phyloP scores from a whole-genome alignment of 225 moss, liverwort and hornwort species.

The Anthoceros angustus region DNA sequence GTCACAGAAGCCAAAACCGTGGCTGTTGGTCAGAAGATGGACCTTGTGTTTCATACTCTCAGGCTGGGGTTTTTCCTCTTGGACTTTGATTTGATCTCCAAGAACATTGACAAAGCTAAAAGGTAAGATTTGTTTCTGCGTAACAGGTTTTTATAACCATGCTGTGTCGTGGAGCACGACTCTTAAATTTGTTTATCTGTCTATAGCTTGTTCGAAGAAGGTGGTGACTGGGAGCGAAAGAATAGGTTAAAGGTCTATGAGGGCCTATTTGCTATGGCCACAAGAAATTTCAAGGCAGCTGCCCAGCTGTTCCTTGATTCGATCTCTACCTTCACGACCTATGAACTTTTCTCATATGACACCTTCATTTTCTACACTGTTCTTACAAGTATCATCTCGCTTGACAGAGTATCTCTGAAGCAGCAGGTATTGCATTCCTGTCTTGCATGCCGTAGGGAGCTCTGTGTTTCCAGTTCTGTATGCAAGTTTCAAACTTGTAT shows the following conservation, averaged over 20 bases:
- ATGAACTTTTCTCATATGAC: slow-evolving; percentile 90
- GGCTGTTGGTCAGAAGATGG: slow-evolving; percentile 98
- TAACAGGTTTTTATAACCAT: not conserved
- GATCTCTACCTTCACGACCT: slow-evolving; percentile 93
- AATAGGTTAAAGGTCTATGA: slow-evolving; percentile 95
- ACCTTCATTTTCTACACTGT: slow-evolving; percentile 96
- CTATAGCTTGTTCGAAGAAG: slow-evolving; percentile 70
- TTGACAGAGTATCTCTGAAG: slow-evolving; percentile 86
- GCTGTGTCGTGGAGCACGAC: not conserved
- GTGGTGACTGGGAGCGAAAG: slow-evolving; percentile 98
- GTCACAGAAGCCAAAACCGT: slow-evolving; percentile 91
- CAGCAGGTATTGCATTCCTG: slow-evolving; percentile 33
- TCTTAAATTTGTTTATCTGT: not conserved
- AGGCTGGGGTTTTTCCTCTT: slow-evolving; percentile 76
- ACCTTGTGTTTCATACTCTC: slow-evolving; percentile 86
- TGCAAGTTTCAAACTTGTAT: not conserved
- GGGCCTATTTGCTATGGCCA: slow-evolving; percentile 89
- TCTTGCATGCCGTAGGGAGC: not conserved
- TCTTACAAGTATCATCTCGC: slow-evolving; percentile 81
- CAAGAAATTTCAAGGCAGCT: slow-evolving; percentile 89
- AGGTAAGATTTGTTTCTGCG: slow-evolving; percentile 15
- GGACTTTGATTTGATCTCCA: slow-evolving; percentile 79
- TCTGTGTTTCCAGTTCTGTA: not conserved
- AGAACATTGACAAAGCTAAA: slow-evolving; percentile 96
- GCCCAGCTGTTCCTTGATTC: slow-evolving; percentile 84